Conservation (phyloP, 371 early-diverging fungal species). For the Mucor piriformis region DNA sequence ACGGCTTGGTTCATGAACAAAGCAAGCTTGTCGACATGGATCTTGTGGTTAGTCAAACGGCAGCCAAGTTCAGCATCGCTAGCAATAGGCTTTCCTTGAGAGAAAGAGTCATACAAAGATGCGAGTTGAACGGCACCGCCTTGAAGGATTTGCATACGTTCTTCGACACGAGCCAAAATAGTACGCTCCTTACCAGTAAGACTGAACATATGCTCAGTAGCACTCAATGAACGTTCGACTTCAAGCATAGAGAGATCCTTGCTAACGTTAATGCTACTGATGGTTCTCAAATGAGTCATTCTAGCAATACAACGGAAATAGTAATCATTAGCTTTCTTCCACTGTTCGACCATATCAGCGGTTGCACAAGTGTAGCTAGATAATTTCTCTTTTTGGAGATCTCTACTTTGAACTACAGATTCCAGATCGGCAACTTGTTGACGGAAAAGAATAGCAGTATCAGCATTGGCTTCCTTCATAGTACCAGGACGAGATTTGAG, state of each 20-base stretch:
- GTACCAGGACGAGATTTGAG: slow-evolving; percentile 67
- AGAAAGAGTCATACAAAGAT: slow-evolving; percentile 28
- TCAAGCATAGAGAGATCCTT: slow-evolving; percentile 76
- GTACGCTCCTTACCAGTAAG: slow-evolving; percentile 65
- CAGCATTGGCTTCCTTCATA: slow-evolving; percentile 43
- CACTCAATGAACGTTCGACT: slow-evolving; percentile 71
- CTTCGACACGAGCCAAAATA: slow-evolving; percentile 39
- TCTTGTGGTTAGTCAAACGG: slow-evolving; percentile 50
- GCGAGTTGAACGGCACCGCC: slow-evolving; percentile 42
- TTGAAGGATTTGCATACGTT: slow-evolving; percentile 34
- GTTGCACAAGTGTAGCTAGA: slow-evolving; percentile 29
- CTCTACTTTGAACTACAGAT: slow-evolving; percentile 25
- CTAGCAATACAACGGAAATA: slow-evolving; percentile 74
- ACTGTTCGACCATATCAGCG: slow-evolving; percentile 45
- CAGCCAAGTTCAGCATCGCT: slow-evolving; percentile 27
- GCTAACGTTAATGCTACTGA: slow-evolving; percentile 58
- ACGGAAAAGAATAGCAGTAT: slow-evolving; percentile 40
- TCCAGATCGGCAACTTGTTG: slow-evolving; percentile 40
- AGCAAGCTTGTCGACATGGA: slow-evolving; percentile 49
- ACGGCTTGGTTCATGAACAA: slow-evolving; percentile 41
- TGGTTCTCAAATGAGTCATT: slow-evolving; percentile 65
- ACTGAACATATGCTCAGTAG: slow-evolving; percentile 72
- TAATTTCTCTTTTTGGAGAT: slow-evolving; percentile 30
- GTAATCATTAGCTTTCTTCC: slow-evolving; percentile 71
- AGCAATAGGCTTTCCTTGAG: slow-evolving; percentile 17